phyloP scores from a whole-genome alignment of 2,329 filamentous ascomycete genomes.

The Bipolaris zeicola region DNA sequence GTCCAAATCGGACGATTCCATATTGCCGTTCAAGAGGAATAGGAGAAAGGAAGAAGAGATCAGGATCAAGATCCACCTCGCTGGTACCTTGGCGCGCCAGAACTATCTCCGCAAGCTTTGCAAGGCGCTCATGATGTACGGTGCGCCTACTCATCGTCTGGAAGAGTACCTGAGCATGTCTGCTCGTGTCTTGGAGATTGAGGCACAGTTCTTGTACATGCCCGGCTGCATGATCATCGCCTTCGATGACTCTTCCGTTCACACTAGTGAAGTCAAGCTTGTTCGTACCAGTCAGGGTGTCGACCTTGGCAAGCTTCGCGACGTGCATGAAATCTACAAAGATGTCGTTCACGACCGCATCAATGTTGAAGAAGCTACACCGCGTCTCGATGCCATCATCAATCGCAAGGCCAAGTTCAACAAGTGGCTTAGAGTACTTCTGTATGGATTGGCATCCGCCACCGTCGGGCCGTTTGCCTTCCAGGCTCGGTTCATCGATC shows the following conservation, averaged over 20 bases:
- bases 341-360: slow-evolving; percentile 80
- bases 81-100: slow-evolving; percentile 76
- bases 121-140: slow-evolving; percentile 84
- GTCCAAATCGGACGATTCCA: slow-evolving; percentile 45
- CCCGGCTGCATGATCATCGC: slow-evolving; percentile 94
- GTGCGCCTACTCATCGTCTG: slow-evolving; percentile 86
- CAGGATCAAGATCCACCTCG: slow-evolving; percentile 65
- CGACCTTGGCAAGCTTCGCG: slow-evolving; percentile 74
- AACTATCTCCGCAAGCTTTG: slow-evolving; percentile 85
- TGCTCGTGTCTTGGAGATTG: slow-evolving; percentile 83
- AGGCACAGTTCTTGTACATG: slow-evolving; percentile 87
- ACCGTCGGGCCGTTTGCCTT: slow-evolving; percentile 82
- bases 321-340: slow-evolving; percentile 79
- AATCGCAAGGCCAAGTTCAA: slow-evolving; percentile 61
- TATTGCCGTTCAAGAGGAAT: slow-evolving; percentile 46
- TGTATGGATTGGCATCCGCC: slow-evolving; percentile 78
- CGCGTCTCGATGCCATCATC: slow-evolving; percentile 67
- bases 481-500: slow-evolving; percentile 74
- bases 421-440: slow-evolving; percentile 58
- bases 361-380: slow-evolving; percentile 71
- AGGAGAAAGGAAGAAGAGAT: slow-evolving; percentile 57
- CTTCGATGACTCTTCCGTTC: slow-evolving; percentile 75
- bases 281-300: slow-evolving; percentile 71
- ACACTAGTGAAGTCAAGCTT: slow-evolving; percentile 81
- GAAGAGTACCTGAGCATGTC: slow-evolving; percentile 94